These are phyloP conservation scores for Scleroderma citrinum DNA, from an alignment of 768 basidiomycete genomes.

Conservation along the genomic window DNA sequence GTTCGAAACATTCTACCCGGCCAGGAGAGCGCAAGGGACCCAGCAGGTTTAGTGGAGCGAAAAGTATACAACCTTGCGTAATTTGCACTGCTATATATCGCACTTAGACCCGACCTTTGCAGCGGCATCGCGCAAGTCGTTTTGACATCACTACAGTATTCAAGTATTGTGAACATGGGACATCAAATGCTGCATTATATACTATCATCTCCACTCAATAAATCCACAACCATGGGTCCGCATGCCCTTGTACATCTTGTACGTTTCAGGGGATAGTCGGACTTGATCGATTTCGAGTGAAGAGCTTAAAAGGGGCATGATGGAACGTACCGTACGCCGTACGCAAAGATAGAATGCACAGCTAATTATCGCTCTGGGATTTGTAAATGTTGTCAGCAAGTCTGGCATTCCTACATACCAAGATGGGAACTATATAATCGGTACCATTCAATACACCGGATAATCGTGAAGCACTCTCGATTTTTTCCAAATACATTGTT, in stretches of 20 bases:
- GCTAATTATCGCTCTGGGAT: slow-evolving; percentile 66
- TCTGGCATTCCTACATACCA: slow-evolving; percentile 74
- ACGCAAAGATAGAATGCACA: slow-evolving; percentile 92
- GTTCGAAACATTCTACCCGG: slow-evolving; percentile 21
- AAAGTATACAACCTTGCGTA: background rate
- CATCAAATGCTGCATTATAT: background rate
- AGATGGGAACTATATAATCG: background rate
- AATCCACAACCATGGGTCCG: slow-evolving; percentile 43
- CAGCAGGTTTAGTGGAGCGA: slow-evolving; percentile 2
- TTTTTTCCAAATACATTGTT: slow-evolving; percentile 69
- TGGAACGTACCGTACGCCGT: slow-evolving; percentile 52
- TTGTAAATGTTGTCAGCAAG: slow-evolving; percentile 68
- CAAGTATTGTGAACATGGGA: background rate
- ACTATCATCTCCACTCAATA: slow-evolving; percentile 30
- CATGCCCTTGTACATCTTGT: slow-evolving; percentile 92
- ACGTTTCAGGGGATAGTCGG: slow-evolving; percentile 69
- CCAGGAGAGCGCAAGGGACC: background rate
- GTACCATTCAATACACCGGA: slow-evolving; percentile 45
- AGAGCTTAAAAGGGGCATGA: slow-evolving; percentile 64
- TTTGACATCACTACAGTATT: no score
- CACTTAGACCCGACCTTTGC: slow-evolving; percentile 10
- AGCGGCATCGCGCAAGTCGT: no score
- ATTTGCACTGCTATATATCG: no score
- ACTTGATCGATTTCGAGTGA: slow-evolving; percentile 82
- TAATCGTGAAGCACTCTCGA: slow-evolving; percentile 71